phyloP scores from a whole-genome alignment of 805 yeast species.

The Wickerhamiella shivajii region DNA sequence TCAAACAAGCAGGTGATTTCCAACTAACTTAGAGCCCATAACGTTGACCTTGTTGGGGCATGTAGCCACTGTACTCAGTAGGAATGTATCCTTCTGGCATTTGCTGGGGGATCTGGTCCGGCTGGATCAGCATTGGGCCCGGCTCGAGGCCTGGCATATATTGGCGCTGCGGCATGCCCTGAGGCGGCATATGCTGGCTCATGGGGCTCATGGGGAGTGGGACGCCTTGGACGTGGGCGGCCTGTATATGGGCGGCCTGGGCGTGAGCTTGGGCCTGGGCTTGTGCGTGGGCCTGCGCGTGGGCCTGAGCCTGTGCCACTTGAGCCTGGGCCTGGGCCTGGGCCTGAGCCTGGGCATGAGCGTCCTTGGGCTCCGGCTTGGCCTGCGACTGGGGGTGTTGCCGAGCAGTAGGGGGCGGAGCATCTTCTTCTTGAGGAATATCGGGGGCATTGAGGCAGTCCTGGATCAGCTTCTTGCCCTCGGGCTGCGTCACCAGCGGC shows the following conservation, averaged over 20 bases:
- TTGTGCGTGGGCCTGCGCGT: slow-evolving; percentile 1
- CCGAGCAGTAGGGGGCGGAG: slow-evolving; percentile 32
- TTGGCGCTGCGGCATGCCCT: slow-evolving; percentile 4
- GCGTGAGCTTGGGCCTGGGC: too few species aligned
- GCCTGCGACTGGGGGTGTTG: slow-evolving; percentile 28
- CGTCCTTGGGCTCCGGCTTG: slow-evolving; percentile 14
- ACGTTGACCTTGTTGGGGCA: too few species aligned
- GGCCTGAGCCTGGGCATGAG: slow-evolving; percentile 24
- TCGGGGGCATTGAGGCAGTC: slow-evolving; percentile 97
- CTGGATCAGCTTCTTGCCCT: slow-evolving; percentile 92
- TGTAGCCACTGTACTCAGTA: slow-evolving; percentile 10
- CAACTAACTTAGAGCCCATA: too few species aligned
- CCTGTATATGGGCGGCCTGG: slow-evolving; percentile 11
- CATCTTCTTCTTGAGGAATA: slow-evolving; percentile 34
- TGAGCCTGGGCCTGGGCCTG: slow-evolving; percentile 1
- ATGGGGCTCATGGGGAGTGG: slow-evolving; percentile 5
- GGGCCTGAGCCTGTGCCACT: slow-evolving; percentile 4
- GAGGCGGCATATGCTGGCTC: slow-evolving; percentile 7
- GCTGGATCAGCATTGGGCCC: slow-evolving; percentile 5
- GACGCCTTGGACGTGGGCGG: slow-evolving; percentile 2
- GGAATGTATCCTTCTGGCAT: slow-evolving; percentile 11
- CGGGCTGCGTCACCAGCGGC: slow-evolving; percentile 93
- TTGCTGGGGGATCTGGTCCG: slow-evolving; percentile 3
- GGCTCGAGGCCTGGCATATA: slow-evolving; percentile 7
- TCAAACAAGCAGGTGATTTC: too few species aligned